Evolutionary conservation across 352 stramenopile species (phyloP).

Genomic region (Phytophthora europaea): DNA sequence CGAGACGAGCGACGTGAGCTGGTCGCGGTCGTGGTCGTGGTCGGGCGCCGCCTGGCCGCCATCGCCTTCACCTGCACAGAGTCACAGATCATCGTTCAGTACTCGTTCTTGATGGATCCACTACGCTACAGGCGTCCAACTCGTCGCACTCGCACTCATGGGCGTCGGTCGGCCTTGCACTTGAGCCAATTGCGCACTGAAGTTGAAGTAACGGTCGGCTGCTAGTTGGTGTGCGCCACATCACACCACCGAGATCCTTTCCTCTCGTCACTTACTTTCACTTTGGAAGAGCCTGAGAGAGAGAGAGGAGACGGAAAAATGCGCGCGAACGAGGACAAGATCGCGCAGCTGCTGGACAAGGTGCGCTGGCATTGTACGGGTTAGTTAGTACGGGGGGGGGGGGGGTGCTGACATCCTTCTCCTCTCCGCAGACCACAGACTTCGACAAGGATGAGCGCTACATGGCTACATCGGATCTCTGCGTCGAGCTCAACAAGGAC

Average conservation of each 20-base stretch:
- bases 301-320: conserved; percentile 44
- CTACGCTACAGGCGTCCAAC: not conserved
- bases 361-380: conserved; percentile 36
- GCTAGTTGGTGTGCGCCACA: conserved; percentile 29
- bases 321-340: conserved; percentile 80
- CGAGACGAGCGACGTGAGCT: conserved; percentile 72
- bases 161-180: not conserved
- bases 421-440: conserved; percentile 71
- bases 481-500: conserved; percentile 96
- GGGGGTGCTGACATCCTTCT: conserved; percentile 8
- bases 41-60: conserved; percentile 41
- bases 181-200: conserved; percentile 12
- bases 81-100: conserved; percentile 5
- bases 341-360: conserved; percentile 86
- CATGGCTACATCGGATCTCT: conserved; percentile 99
- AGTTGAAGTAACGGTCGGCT: conserved; percentile 34
- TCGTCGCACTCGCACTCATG: conserved; percentile 33
- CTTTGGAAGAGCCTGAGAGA: conserved; percentile 1
- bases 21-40: conserved; percentile 39
- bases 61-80: conserved; percentile 27
- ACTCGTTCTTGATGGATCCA: not conserved
- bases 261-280: conserved; percentile 23
- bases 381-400: too few species aligned
- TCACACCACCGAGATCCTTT: conserved; percentile 21
- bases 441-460: conserved; percentile 99